Evolutionary conservation across 164 flowering plant genomes (phyloP).

Genomic region (Nelumbo lutea): DNA sequence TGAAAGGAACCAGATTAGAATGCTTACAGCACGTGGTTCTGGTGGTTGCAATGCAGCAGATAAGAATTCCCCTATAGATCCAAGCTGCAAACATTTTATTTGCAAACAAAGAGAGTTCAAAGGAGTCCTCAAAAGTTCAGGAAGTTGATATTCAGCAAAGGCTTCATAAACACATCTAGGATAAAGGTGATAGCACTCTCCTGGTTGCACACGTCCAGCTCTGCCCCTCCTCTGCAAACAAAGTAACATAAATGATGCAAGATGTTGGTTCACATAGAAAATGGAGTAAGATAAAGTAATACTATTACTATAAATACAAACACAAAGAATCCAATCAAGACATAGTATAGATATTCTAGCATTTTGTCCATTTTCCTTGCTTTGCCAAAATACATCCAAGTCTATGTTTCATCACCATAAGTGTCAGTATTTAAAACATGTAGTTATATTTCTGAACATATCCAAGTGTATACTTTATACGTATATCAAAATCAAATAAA

Average conservation of each 20-base stretch:
- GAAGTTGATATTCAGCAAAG: slow-evolving; percentile 97
- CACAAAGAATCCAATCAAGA: no score
- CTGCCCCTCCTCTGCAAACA: slow-evolving; percentile 86
- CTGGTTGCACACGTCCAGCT: slow-evolving; percentile 99
- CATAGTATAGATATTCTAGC: no score
- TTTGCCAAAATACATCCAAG: no score
- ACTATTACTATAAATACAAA: no score
- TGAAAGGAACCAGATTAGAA: not conserved
- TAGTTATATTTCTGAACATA: no score
- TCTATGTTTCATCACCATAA: no score
- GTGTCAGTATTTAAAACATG: no score
- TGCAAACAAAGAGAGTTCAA: slow-evolving; percentile 97
- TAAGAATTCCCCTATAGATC: slow-evolving; percentile 81
- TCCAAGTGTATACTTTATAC: no score
- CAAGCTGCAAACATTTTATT: slow-evolving; percentile 91
- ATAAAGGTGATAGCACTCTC: slow-evolving; percentile 94
- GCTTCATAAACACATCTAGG: slow-evolving; percentile 95
- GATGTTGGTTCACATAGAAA: not conserved
- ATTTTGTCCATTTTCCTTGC: no score
- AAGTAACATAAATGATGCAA: slow-evolving; percentile 1
- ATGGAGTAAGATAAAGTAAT: not conserved
- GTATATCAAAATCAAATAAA: no score
- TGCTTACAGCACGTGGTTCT: slow-evolving; percentile 80
- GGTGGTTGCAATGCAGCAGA: slow-evolving; percentile 98
- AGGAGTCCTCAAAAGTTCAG: slow-evolving; percentile 98